Evolutionary conservation across 352 stramenopile species (phyloP).

Genomic region (Phytophthora rubi): DNA sequence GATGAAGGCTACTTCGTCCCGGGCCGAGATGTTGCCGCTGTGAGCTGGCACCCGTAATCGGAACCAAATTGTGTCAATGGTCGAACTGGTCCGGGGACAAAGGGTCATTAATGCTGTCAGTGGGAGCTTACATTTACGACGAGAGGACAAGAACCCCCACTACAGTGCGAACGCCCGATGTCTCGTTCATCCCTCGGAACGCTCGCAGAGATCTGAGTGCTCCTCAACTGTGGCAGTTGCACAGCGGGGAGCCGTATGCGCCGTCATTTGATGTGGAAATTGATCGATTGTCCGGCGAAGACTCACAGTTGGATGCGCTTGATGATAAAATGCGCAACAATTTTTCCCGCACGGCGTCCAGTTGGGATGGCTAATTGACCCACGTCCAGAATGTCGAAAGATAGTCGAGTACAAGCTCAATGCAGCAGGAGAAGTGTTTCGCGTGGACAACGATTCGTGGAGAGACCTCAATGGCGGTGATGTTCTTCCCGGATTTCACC

Average conservation of each 20-base stretch:
- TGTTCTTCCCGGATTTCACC: conserved; percentile 18
- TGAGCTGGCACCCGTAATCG: conserved; percentile 4
- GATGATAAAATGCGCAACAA: conserved; percentile 20
- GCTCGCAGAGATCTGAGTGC: not conserved
- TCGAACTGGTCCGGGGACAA: not conserved
- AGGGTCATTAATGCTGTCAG: conserved; percentile 2
- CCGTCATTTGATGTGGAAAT: conserved; percentile 25
- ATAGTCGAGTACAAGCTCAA: conserved; percentile 26
- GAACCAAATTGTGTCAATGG: not conserved
- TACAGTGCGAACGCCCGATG: conserved; percentile 17
- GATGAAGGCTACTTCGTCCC: conserved; percentile 19
- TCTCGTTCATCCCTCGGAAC: conserved; percentile 13
- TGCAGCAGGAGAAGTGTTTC: conserved; percentile 3
- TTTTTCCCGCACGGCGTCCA: conserved; percentile 26
- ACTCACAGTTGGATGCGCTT: conserved; percentile 7
- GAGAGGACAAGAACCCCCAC: conserved; percentile 4
- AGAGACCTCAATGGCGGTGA: conserved; percentile 24
- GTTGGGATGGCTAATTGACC: conserved; percentile 27
- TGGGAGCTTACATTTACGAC: conserved; percentile 15
- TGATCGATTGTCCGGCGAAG: conserved; percentile 14
- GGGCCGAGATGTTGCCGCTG: not conserved
- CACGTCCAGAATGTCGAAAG: conserved; percentile 5
- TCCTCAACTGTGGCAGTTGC: not conserved
- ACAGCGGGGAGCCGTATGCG: conserved; percentile 6
- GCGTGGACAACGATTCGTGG: conserved; percentile 11